Evolutionary conservation across 441 rosid genomes (phyloP).

Genomic region (Syzygium malaccense): DNA sequence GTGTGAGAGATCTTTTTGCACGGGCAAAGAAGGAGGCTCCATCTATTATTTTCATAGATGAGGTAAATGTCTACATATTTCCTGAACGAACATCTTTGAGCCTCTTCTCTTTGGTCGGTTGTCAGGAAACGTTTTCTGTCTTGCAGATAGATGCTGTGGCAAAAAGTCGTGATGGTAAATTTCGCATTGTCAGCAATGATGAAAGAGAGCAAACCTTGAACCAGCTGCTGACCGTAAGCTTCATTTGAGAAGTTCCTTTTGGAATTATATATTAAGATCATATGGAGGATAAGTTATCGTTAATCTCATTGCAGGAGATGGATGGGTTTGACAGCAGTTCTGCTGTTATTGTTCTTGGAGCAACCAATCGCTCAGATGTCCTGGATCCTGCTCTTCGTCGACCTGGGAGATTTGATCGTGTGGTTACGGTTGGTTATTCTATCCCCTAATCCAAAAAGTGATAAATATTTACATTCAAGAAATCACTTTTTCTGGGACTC

Average conservation of each 20-base stretch:
- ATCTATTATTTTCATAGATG: conserved; percentile 91
- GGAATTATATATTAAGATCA: neutral
- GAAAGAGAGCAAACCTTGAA: conserved; percentile 98
- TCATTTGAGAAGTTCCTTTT: conserved; percentile 3
- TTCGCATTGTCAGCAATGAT: conserved; percentile 79
- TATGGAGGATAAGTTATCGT: conserved; percentile 2
- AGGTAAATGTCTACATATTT: conserved; percentile 33
- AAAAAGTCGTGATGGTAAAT: conserved; percentile 94
- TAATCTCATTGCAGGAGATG: conserved; percentile 70
- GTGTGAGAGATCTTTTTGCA: conserved; percentile 93
- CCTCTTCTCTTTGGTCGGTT: neutral
- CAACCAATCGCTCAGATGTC: conserved; percentile 94
- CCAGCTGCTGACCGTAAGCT: conserved; percentile 84
- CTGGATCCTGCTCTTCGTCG: conserved; percentile 93
- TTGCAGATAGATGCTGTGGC: conserved; percentile 98
- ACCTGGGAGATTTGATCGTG: conserved; percentile 98
- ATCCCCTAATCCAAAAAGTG: conserved; percentile 1
- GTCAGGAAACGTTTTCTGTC: neutral
- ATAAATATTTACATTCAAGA: neutral
- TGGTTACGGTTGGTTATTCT: conserved; percentile 66
- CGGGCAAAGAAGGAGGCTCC: conserved; percentile 98
- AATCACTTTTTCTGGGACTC: conserved; percentile 4
- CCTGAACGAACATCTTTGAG: neutral
- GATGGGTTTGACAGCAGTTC: conserved; percentile 97
- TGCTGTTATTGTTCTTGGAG: conserved; percentile 68